A percentile compares a stretch with the other conserved stretches of the same genome.
These are phyloP conservation scores for Phytopythium vexans DNA, from an alignment of 352 stramenopile genomes.

Conservation along the genomic window DNA sequence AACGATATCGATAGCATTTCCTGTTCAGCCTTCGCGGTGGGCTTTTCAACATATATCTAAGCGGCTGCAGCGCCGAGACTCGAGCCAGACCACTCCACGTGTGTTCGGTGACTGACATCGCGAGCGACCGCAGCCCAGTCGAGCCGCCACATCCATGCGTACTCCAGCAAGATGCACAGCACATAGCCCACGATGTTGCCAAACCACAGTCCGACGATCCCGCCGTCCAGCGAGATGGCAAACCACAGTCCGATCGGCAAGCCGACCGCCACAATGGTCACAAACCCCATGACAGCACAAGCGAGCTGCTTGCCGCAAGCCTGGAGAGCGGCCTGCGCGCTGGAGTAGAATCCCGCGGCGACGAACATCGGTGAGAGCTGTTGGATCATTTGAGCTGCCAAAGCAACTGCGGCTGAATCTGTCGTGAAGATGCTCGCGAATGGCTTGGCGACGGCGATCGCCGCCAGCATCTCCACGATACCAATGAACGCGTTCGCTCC, in stretches of 20 bases:
- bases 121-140: conserved; percentile 10
- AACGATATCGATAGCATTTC: no score
- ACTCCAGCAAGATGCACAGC: conserved; percentile 7
- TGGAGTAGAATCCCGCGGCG: not conserved
- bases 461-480: not conserved
- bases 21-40: no score
- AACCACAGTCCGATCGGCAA: conserved; percentile 15
- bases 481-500: not conserved
- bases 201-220: conserved; percentile 20
- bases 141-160: conserved; percentile 12
- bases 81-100: not conserved
- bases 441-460: conserved; percentile 5
- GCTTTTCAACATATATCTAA: no score
- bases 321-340: conserved; percentile 4
- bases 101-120: not conserved
- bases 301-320: conserved; percentile 9
- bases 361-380: conserved; percentile 6
- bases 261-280: conserved; percentile 7
- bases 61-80: no score
- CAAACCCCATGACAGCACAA: conserved; percentile 2
- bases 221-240: conserved; percentile 9
- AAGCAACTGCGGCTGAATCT: not conserved
- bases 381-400: not conserved
- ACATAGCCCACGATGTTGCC: conserved; percentile 14
- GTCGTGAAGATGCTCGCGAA: conserved; percentile 13